A percentile compares a stretch with the other conserved stretches of the same genome.
phyloP scores from a whole-genome alignment of 2,329 filamentous ascomycete species.

The Blastomyces emzantsi region DNA sequence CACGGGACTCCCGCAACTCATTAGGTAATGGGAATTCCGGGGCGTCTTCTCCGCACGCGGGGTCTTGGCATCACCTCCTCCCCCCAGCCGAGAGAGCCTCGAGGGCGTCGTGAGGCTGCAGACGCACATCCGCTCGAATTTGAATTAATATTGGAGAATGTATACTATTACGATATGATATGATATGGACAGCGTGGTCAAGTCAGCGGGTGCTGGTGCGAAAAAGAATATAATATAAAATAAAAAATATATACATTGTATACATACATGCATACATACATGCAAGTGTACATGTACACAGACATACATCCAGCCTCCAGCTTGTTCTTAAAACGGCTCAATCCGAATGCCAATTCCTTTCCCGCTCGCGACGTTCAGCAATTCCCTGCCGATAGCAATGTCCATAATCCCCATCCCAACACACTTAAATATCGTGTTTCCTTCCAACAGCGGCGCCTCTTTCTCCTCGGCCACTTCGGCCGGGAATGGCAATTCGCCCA shows the following conservation, averaged over 20 bases:
- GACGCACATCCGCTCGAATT: too few species aligned
- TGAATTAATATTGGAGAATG: too few species aligned
- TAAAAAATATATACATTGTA: background rate
- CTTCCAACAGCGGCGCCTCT: constrained; percentile 16
- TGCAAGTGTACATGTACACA: too few species aligned
- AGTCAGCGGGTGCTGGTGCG: background rate
- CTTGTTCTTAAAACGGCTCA: constrained; percentile 29
- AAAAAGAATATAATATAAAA: too few species aligned
- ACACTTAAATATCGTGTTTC: constrained; percentile 43
- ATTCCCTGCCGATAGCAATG: constrained; percentile 36
- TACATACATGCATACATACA: background rate
- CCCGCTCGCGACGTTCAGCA: constrained; percentile 31
- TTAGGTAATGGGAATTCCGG: background rate
- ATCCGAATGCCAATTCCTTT: constrained; percentile 28
- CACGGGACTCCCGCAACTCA: background rate
- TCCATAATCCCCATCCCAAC: constrained; percentile 46
- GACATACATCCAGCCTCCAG: background rate
- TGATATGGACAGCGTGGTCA: background rate
- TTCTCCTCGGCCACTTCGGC: background rate
- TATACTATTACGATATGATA: too few species aligned
- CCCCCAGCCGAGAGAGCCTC: too few species aligned
- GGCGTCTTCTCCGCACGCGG: background rate
- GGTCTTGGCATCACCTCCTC: background rate
- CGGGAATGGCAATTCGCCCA: constrained; percentile 29
- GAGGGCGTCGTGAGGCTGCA: too few species aligned